Percentiles rank a stretch among this genome's conserved stretches.
These are phyloP conservation scores for Botrytis byssoidea DNA, from an alignment of 2,329 filamentous ascomycete genomes.

Conservation along the genomic window DNA sequence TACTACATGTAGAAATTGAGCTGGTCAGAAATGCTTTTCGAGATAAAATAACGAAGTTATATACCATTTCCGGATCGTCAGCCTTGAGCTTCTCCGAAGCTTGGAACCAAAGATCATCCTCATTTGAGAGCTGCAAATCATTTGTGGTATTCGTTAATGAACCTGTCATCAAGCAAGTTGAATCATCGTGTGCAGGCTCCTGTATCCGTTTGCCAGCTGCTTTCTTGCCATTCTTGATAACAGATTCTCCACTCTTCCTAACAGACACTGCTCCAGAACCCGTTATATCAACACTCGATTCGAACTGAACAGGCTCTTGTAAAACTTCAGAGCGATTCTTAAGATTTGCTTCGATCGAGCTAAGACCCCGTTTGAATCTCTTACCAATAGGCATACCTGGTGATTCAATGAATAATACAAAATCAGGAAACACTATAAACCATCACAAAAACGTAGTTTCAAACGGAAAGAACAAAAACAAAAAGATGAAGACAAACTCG, in stretches of 20 bases:
- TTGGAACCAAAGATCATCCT: not conserved
- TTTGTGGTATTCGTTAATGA: not conserved
- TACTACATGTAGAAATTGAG: not conserved
- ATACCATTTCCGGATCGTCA: not conserved
- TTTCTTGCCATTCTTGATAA: not conserved
- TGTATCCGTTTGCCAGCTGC: not conserved
- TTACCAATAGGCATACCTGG: not conserved
- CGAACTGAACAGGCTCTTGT: not conserved
- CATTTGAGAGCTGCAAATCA: not conserved
- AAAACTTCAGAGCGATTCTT: not conserved
- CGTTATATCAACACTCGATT: not conserved
- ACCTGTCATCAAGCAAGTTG: not conserved
- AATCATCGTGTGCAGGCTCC: not conserved
- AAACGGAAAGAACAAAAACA: not conserved
- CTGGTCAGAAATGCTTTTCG: not conserved
- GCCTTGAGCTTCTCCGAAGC: not conserved
- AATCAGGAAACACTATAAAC: not conserved
- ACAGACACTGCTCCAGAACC: not conserved
- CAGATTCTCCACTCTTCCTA: not conserved
- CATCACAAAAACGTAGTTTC: not conserved
- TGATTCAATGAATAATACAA: not conserved
- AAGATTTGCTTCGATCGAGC: not conserved
- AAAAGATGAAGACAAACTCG: not conserved
- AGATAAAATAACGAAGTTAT: not conserved
- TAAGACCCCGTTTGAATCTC: not conserved